Evolutionary conservation across 345 rosid species (phyloP).

Genomic region (Murraya koenigii): DNA sequence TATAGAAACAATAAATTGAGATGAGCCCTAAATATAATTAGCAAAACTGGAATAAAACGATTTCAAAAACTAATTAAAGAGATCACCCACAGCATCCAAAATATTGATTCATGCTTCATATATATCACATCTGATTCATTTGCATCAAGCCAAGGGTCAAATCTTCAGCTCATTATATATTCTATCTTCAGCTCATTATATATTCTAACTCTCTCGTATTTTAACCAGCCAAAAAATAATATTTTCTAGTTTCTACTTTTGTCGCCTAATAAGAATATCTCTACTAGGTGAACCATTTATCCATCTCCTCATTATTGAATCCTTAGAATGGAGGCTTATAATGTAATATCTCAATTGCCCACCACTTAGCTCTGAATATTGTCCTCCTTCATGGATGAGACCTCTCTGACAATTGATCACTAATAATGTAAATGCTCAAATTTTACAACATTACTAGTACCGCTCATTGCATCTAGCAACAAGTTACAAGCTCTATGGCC

Average conservation of each 20-base stretch:
- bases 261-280: background rate
- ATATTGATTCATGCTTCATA: background rate
- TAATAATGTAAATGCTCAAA: background rate
- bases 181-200: background rate
- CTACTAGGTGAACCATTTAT: background rate
- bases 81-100: background rate
- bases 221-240: background rate
- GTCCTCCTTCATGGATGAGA: background rate
- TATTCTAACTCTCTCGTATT: background rate
- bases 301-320: background rate
- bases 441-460: too few species aligned
- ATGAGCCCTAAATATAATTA: background rate
- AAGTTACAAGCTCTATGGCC: background rate
- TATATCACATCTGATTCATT: background rate
- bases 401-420: background rate
- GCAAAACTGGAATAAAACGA: background rate
- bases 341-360: background rate
- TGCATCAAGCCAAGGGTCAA: background rate
- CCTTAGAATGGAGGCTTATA: background rate
- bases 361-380: background rate
- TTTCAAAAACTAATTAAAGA: background rate
- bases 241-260: background rate
- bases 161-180: background rate
- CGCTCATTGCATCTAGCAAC: too few species aligned
- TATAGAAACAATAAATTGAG: constrained; percentile 1